These are phyloP conservation scores for Penicillium sp. DNA, from an alignment of 2,329 filamentous ascomycete genomes.

Conservation along the genomic window DNA sequence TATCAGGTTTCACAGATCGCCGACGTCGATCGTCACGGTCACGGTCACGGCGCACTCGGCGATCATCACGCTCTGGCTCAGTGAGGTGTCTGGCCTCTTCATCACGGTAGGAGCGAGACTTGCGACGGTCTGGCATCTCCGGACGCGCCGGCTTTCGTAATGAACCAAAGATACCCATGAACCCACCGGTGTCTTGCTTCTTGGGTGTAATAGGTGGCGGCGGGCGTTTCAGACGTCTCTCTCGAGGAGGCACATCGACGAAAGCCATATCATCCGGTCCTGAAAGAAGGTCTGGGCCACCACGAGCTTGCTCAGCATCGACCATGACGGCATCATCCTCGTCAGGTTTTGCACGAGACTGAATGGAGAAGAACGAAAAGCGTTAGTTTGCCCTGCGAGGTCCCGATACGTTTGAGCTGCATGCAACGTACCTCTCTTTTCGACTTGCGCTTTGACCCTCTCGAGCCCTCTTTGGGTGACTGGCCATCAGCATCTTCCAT, in stretches of 20 bases:
- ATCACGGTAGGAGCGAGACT: constrained; percentile 46
- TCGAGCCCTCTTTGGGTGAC: constrained; percentile 41
- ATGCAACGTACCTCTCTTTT: constrained; percentile 45
- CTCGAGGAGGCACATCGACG: constrained; percentile 55
- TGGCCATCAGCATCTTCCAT: constrained; percentile 48
- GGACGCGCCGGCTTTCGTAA: constrained; percentile 42
- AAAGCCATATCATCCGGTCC: constrained; percentile 60
- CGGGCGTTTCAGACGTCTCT: constrained; percentile 64
- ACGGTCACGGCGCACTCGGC: constrained; percentile 37
- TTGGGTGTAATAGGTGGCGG: constrained; percentile 62
- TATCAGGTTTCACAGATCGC: constrained; percentile 54
- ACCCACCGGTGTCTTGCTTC: constrained; percentile 60
- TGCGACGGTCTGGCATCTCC: constrained; percentile 45
- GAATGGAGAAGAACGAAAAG: background rate
- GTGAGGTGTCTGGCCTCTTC: constrained; percentile 41
- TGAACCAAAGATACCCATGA: constrained; percentile 68
- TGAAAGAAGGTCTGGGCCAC: constrained; percentile 51
- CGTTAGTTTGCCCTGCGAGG: background rate
- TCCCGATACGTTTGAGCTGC: background rate
- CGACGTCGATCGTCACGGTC: constrained; percentile 45
- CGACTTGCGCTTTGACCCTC: constrained; percentile 44
- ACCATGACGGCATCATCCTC: constrained; percentile 63
- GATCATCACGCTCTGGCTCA: constrained; percentile 47
- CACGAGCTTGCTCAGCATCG: constrained; percentile 55
- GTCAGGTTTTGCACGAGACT: constrained; percentile 43